Evolutionary conservation across 2,329 filamentous ascomycete genomes (phyloP), one percentile per base, ranked within the genome.

Genomic region (Dendryphion nanum): DNA sequence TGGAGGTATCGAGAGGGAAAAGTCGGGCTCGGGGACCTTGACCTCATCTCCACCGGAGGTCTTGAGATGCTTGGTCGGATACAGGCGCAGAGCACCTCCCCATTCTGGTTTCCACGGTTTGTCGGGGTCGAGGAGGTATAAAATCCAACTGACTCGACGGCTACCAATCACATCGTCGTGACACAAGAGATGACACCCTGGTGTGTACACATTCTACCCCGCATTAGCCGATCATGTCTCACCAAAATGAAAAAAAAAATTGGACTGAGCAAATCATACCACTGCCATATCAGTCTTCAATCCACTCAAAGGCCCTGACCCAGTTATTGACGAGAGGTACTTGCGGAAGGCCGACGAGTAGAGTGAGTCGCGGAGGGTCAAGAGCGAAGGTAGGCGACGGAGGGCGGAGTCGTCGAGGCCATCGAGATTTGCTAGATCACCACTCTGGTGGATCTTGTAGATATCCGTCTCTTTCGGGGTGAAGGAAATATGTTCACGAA

Each of bases 101-200:
- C 90, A 98, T 63, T 88, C 83, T 13, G 86, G 72, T 72, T 91
- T 81, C 93, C 93, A 98, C 5, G 87, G 83, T 42, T 76, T 82
- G 58, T 97, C 91, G 4, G 93, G 93, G 61, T 97, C 89, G 12
- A 89, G 91, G 45, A 98, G 75, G 66, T 98, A 98, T 42, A 98
- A 75, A 51, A 98, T 98, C 67, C 96, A 98, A 75, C 90, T 96
- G 57, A 98, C 84, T 50, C 90, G 83, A 44, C 93, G 80, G 59
- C 86, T 95, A n/a, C 93, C 93, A 66, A 98, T 98, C 44, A 98
- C 93, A 69, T 98, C 93, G 74, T 98, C 93, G 61, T 98, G 93
- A 69, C 93, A 97, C 19, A 98, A 76, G 18, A 98, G 77, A 65
- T 94, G 95, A 63, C 91, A 97, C 28, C 93, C 91, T 4, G 93